phyloP scores from a whole-genome alignment of 2,329 filamentous ascomycete species.

The Fragosphaeria purpurea region DNA sequence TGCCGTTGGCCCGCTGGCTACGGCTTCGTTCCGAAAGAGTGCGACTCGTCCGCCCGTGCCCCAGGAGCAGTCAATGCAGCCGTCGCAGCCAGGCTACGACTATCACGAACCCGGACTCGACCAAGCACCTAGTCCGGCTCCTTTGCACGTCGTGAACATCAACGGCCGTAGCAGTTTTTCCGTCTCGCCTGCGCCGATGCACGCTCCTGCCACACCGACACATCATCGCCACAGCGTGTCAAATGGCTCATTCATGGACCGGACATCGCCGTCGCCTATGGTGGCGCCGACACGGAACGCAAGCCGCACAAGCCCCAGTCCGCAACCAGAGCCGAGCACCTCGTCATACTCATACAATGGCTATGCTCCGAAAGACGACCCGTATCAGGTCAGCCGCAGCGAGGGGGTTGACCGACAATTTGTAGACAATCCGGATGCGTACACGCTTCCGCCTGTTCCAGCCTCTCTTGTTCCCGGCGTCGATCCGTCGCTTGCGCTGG shows the following conservation, averaged over 20 bases:
- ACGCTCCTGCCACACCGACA: constrained; percentile 13
- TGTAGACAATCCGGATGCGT: constrained; percentile 23
- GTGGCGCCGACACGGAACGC: neutral
- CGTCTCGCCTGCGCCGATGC: constrained; percentile 16
- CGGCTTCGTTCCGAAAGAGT: constrained; percentile 17
- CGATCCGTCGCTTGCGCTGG: constrained; percentile 44
- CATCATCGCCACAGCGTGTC: constrained; percentile 6
- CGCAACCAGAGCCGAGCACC: neutral
- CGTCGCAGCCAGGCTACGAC: constrained; percentile 2
- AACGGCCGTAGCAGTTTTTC: constrained; percentile 21
- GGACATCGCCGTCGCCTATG: constrained; percentile 8
- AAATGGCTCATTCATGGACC: neutral
- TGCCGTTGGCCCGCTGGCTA: constrained; percentile 25
- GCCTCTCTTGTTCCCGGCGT: constrained; percentile 51
- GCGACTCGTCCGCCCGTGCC: constrained; percentile 15
- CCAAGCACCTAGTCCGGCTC: constrained; percentile 30
- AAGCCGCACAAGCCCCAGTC: constrained; percentile 1
- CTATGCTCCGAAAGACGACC: constrained; percentile 22
- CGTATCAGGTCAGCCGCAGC: constrained; percentile 21
- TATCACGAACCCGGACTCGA: constrained; percentile 27
- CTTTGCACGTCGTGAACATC: constrained; percentile 28
- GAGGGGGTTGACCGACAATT: constrained; percentile 26
- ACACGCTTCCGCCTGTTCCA: constrained; percentile 40
- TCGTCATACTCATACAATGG: constrained; percentile 5
- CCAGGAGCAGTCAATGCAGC: constrained; percentile 3